These are phyloP conservation scores for Chlorokybus atmophyticus DNA, from an alignment of 139 green algal species.

Conservation along the genomic window DNA sequence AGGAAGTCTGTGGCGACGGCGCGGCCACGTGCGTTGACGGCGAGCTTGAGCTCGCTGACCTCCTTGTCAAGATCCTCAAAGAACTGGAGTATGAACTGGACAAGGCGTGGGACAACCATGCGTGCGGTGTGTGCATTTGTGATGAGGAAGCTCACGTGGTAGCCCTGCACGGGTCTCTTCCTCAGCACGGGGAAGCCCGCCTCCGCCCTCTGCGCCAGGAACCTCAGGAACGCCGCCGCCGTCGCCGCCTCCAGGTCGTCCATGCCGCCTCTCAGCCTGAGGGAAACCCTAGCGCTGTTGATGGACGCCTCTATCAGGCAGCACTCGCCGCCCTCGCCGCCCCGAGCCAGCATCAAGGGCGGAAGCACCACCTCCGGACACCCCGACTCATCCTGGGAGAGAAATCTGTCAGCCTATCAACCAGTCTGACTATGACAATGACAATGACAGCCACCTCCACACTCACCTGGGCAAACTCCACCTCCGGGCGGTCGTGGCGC, in stretches of 20 bases:
- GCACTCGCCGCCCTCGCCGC: too few species aligned
- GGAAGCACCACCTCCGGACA: too few species aligned
- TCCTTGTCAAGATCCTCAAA: slow-evolving; percentile 45
- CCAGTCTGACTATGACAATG: too few species aligned
- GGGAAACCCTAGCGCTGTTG: slow-evolving; percentile 44
- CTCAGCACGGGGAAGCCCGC: slow-evolving; percentile 3
- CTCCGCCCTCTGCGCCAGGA: slow-evolving; percentile 50
- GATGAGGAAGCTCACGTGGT: slow-evolving; percentile 54
- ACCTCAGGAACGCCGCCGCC: slow-evolving; percentile 35
- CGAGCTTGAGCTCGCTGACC: slow-evolving; percentile 50
- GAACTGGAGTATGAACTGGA: slow-evolving; percentile 53
- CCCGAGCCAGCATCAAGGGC: too few species aligned
- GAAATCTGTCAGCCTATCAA: too few species aligned
- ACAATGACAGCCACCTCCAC: too few species aligned
- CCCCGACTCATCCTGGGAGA: too few species aligned
- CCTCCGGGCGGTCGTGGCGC: too few species aligned
- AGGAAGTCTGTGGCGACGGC: slow-evolving; percentile 33
- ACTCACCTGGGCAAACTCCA: too few species aligned
- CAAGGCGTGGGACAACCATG: slow-evolving; percentile 29
- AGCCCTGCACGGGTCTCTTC: slow-evolving; percentile 14
- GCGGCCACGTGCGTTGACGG: slow-evolving; percentile 31
- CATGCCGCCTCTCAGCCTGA: slow-evolving; percentile 23
- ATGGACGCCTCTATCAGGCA: slow-evolving; percentile 49
- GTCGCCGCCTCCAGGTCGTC: slow-evolving; percentile 46
- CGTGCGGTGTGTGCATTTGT: slow-evolving; percentile 39